Base-by-base conservation (phyloP, 2,329 filamentous ascomycete species). In the Cadophora gregata region DNA sequence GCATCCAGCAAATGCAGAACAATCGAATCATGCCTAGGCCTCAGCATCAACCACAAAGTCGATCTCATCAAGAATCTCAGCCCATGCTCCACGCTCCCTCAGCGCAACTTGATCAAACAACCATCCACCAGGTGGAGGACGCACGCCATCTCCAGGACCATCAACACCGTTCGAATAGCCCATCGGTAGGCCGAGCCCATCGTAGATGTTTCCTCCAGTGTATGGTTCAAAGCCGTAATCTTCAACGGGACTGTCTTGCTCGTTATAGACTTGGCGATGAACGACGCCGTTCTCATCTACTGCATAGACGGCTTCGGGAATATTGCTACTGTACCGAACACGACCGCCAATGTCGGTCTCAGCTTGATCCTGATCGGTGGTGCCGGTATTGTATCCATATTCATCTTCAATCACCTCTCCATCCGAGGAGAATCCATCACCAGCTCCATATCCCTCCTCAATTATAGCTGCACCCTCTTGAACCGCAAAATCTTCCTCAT, bases 71-170 rank as follows among this genome's bases (percentile, higher is more conserved):
- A 62, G 45, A 27, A 62, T n/a, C 12, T 25, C 45, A 2, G 59
- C 45, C 59, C 59, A 62, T 33, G 36, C 45, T 21, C 29, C 45
- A 12, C 14, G 10, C 14, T 33, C 24, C 12, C 19, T 50, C 59
- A 62, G 27, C 19, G 14, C 59, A 27, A 25, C 47, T 29, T 62
- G 45, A 62, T 51, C 42, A 16, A 62, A 62, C n/a, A 50, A 19
- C 59, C 59, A 62, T 51, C 59, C 59, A 33, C 59, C 59, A 27
- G 29, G 19, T 19, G 59, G 59, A 38, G 24, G 29, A 33, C 21
- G 24, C 45, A 19, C 38, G 19, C 31, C 29, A 10, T 19, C 25
- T n/a, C 59, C 59, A 10, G 42, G 27, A n/a, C 45, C 42, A 24
- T 51, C 42, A 27, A 47, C 47, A 24, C 59, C 59, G 24, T 51